These are phyloP conservation scores for Sodiomyces alkalinus DNA, from an alignment of 2,329 filamentous ascomycete species.

Conservation along the genomic window DNA sequence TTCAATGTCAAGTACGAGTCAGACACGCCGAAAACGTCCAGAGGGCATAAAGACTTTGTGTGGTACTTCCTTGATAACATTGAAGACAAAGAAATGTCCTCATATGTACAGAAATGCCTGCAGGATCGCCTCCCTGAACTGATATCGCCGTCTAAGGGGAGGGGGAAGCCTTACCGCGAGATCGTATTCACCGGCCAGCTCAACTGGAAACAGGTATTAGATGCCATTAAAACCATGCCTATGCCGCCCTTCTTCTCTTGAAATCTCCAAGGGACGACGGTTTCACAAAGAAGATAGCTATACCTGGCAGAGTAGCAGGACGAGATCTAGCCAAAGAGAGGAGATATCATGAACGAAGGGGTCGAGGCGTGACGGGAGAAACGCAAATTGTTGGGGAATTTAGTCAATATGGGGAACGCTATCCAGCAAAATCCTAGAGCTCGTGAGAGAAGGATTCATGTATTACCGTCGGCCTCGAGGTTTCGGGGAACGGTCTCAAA, in stretches of 20 bases:
- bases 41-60: conserved; percentile 1
- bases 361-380: no score
- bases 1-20: neutral
- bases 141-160: neutral
- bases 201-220: neutral
- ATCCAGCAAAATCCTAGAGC: no score
- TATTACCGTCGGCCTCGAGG: no score
- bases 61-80: conserved; percentile 2
- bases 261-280: no score
- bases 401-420: no score
- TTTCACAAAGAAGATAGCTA: no score
- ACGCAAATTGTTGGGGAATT: no score
- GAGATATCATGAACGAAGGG: no score
- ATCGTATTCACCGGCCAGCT: neutral
- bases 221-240: conserved; percentile 1
- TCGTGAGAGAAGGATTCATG: no score
- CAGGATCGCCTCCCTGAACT: neutral
- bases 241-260: neutral
- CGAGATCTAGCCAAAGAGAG: no score
- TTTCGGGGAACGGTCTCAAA: no score
- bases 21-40: neutral
- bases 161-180: conserved; percentile 1
- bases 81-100: conserved; percentile 2
- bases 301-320: no score
- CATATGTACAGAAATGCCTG: neutral